phyloP scores from a whole-genome alignment of 139 green algal genomes.

The Yamagishiella unicocca region DNA sequence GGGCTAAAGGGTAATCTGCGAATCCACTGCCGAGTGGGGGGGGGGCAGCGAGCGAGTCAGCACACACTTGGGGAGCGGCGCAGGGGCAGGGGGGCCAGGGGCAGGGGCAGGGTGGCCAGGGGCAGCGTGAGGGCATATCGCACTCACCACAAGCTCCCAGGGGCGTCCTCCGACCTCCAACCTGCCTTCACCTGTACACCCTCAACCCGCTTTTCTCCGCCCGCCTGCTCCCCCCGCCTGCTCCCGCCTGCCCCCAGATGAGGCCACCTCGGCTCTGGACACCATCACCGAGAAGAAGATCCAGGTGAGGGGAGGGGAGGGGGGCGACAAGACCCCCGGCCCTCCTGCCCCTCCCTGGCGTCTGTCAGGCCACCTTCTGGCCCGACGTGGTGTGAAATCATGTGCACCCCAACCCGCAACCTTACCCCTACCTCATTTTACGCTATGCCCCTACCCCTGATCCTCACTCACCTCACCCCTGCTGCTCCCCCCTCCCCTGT shows the following conservation, averaged over 20 bases:
- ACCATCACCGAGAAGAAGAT: constrained; percentile 78
- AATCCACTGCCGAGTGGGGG: not conserved
- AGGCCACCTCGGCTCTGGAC: constrained; percentile 68
- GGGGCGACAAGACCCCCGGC: not conserved
- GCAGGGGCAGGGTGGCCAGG: not conserved
- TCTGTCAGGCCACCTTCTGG: no score
- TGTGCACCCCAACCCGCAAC: no score
- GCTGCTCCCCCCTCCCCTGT: no score
- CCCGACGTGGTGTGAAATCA: no score
- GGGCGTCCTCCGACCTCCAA: no score
- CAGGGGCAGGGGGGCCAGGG: no score
- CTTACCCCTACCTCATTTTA: no score
- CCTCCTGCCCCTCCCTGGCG: not conserved
- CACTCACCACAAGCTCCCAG: no score
- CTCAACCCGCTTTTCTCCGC: not conserved
- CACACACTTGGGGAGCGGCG: not conserved
- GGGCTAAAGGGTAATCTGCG: not conserved
- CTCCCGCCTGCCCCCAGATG: constrained; percentile 43
- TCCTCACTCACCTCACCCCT: no score
- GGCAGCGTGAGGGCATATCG: not conserved
- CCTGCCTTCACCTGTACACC: no score
- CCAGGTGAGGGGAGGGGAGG: constrained; percentile 49
- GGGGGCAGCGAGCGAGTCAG: not conserved
- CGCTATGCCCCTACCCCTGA: no score
- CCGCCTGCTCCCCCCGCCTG: not conserved